Percentiles rank a stretch among this genome's conserved stretches.
These are phyloP conservation scores for Lichenothelia convexa DNA, from an alignment of 495 filamentous ascomycete species.

Conservation along the genomic window DNA sequence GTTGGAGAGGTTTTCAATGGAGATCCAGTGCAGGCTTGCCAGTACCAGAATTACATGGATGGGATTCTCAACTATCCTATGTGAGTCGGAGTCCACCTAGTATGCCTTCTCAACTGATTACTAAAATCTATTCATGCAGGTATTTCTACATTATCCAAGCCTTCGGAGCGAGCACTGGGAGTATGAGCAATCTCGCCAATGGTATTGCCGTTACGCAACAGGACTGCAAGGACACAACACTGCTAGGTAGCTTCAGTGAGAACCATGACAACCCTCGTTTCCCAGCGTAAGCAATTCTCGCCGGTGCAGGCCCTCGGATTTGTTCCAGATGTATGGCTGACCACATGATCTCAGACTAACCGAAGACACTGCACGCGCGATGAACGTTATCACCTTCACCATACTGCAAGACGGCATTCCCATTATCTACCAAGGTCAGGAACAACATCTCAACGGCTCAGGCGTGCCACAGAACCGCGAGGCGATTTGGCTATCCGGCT, in stretches of 20 bases:
- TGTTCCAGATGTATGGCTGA: conserved; percentile 10
- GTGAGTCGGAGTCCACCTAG: conserved; percentile 18
- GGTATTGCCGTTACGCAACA: conserved; percentile 17
- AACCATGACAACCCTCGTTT: conserved; percentile 63
- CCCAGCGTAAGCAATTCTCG: too few relatives aligned
- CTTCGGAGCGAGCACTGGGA: conserved; percentile 25
- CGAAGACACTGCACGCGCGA: conserved; percentile 31
- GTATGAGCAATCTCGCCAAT: conserved; percentile 9
- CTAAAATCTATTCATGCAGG: too few relatives aligned
- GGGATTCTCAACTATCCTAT: conserved; percentile 55
- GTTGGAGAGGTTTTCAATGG: conserved; percentile 53
- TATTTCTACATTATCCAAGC: conserved; percentile 42
- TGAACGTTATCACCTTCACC: conserved; percentile 53
- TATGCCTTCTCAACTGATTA: background rate
- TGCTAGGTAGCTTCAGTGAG: conserved; percentile 58
- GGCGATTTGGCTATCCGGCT: conserved; percentile 52
- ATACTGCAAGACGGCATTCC: conserved; percentile 54
- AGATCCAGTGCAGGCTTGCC: conserved; percentile 38
- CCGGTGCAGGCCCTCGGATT: background rate
- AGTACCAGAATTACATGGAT: conserved; percentile 44
- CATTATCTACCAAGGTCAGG: conserved; percentile 53
- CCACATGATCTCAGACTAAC: conserved; percentile 13
- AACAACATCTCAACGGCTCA: conserved; percentile 33
- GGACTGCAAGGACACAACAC: conserved; percentile 37
- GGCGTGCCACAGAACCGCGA: conserved; percentile 56